These are phyloP conservation scores for Acacia pycnantha DNA, from an alignment of 331 rosid genomes.

Conservation along the genomic window DNA sequence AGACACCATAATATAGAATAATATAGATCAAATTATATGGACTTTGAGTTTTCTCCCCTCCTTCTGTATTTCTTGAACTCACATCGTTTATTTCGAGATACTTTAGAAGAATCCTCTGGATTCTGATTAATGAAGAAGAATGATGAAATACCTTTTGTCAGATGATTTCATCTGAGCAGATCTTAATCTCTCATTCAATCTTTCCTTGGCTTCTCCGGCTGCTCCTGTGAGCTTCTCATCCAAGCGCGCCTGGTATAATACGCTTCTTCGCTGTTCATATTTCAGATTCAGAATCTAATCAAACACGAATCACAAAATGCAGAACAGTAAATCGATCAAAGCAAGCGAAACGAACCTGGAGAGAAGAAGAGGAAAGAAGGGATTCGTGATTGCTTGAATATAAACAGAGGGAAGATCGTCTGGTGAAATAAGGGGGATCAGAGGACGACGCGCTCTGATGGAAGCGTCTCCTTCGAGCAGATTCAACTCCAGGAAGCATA, in stretches of 20 bases:
- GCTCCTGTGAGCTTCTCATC: constrained; percentile 51
- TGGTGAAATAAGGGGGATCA: background rate
- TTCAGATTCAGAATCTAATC: background rate
- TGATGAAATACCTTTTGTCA: constrained; percentile 16
- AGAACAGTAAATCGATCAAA: background rate
- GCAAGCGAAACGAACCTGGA: background rate
- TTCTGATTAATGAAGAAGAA: background rate
- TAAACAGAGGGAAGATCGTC: background rate
- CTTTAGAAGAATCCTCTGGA: background rate
- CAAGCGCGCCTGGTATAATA: constrained; percentile 22
- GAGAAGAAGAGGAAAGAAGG: background rate
- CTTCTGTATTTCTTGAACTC: background rate
- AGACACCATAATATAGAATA: background rate
- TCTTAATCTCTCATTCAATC: constrained; percentile 58
- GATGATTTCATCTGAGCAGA: constrained; percentile 23
- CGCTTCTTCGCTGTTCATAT: constrained; percentile 37
- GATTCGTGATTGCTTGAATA: background rate
- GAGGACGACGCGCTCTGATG: background rate
- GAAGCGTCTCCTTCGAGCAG: background rate
- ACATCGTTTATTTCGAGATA: background rate
- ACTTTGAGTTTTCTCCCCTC: no score
- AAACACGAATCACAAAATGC: background rate
- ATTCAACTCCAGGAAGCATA: background rate
- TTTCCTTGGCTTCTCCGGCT: constrained; percentile 71
- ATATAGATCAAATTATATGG: no score